Conservation (phyloP, 225 moss, liverwort and hornwort species). For the Antitrichia curtipendula region DNA sequence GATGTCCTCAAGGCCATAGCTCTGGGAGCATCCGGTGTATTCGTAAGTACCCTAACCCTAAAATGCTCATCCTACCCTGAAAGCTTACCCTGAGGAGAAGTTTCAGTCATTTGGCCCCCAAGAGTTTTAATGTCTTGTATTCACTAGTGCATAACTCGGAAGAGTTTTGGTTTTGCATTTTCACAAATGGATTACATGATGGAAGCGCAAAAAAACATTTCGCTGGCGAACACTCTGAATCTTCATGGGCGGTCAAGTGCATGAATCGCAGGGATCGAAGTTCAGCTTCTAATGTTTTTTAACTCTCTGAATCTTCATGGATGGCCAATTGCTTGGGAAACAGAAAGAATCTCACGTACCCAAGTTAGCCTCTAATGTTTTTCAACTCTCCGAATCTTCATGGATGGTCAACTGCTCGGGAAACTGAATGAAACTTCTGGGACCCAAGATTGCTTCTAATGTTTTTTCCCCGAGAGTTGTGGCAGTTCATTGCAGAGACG, state of each 20-base stretch:
- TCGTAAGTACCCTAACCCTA: conserved; percentile 39
- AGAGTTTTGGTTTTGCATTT: background rate
- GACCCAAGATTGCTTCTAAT: background rate
- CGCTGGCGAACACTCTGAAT: too few species aligned
- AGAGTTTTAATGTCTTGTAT: background rate
- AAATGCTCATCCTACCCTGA: background rate
- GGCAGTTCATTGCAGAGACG: background rate
- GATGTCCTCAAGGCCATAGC: conserved; percentile 83
- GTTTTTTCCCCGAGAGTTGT: background rate
- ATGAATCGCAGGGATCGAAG: background rate
- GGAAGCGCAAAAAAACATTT: background rate
- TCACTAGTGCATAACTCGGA: background rate
- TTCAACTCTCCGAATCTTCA: background rate
- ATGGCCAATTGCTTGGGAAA: background rate
- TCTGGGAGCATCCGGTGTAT: conserved; percentile 69
- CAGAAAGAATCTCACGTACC: too few species aligned
- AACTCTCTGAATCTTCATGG: background rate
- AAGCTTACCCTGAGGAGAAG: background rate
- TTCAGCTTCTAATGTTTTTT: background rate
- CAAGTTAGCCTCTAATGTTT: background rate
- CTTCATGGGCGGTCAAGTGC: background rate
- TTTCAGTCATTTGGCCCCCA: background rate
- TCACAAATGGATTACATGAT: background rate
- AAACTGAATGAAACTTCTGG: background rate
- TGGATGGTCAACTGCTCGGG: background rate